Base-by-base conservation (phyloP, 1,139 yeast genomes). In the Arxiozyma slooffiae region DNA sequence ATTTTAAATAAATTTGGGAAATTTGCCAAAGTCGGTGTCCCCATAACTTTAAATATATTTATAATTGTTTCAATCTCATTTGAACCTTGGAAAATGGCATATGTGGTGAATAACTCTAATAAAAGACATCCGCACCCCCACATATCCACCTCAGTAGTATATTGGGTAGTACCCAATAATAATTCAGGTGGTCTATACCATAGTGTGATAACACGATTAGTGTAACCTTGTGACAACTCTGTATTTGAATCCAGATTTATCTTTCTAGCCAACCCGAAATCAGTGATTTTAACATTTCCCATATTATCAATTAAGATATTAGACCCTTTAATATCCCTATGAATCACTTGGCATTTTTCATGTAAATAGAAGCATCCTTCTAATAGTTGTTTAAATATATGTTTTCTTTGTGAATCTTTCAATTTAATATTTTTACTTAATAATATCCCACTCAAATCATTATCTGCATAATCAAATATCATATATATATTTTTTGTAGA, bases 161-260 rank as follows among this genome's bases (percentile, higher is more conserved):
- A 92, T 53, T 82, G 82, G 0, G 97, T 90, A 0, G 95, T 82
- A 1, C 98, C 98, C 50, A 92, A 68, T 42, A 92, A 71, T 43
- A 92, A 75, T 67, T 92, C 98, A 0, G 98, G 98, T 0, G 98
- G 98, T 54, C 98, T 76, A 67, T 92, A 92, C 98, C 98, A 92
- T 43, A 92, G 73, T 0, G 98, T 92, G 45, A 92, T 92, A 42
- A 92, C 98, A 51, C 98, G 73, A 65, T 92, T 92, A 1, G 98
- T 90, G 67, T 90, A 92, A 60, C 85, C 67, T 30, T 57, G 52
- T 24, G 24, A 45, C 11, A 30, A 30, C 20, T 45, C 46, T 20
- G 44, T 38, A 1, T 24, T 36, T 16, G 41, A 20, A 4, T 41
- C 26, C 21, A 23, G 48, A 26, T 53, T 77, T 86, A 85, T 82